Conservation (phyloP, 306 rosid species). For the Cicer pinnatifidum region DNA sequence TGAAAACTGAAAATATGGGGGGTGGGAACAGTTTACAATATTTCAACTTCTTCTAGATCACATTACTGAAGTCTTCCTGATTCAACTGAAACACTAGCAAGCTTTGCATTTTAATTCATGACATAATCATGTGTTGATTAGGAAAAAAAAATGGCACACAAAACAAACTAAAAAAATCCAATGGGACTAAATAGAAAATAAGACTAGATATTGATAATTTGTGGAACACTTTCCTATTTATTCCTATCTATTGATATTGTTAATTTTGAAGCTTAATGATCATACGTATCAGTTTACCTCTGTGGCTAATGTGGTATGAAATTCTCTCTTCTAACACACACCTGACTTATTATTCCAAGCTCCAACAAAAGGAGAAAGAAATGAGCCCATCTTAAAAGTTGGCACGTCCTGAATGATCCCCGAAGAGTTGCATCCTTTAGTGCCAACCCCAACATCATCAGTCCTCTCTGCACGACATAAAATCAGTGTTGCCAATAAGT, state of each 20-base stretch:
- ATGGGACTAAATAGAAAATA: background rate
- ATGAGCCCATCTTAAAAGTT: slow-evolving; percentile 43
- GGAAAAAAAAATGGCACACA: slow-evolving; percentile 4
- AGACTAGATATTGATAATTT: slow-evolving; percentile 1
- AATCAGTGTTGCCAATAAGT: background rate
- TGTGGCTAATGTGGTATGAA: slow-evolving; percentile 11
- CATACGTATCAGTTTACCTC: slow-evolving; percentile 1
- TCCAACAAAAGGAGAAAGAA: slow-evolving; percentile 46
- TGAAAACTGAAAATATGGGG: background rate
- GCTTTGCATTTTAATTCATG: slow-evolving; percentile 26
- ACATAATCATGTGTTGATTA: slow-evolving; percentile 22
- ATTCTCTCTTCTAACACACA: slow-evolving; percentile 38
- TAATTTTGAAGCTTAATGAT: background rate
- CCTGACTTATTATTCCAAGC: slow-evolving; percentile 56
- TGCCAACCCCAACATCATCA: slow-evolving; percentile 28
- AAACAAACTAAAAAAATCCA: background rate
- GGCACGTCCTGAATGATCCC: slow-evolving; percentile 44
- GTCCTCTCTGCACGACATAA: slow-evolving; percentile 53
- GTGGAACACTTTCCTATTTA: slow-evolving; percentile 28
- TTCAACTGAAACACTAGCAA: slow-evolving; percentile 10
- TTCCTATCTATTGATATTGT: slow-evolving; percentile 23
- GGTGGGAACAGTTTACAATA: background rate
- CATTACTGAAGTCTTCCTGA: background rate
- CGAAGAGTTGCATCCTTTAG: slow-evolving; percentile 42
- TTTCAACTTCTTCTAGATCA: slow-evolving; percentile 14